phyloP scores from a whole-genome alignment of 1,284 basidiomycete species.

The Cronartium quercuum region DNA sequence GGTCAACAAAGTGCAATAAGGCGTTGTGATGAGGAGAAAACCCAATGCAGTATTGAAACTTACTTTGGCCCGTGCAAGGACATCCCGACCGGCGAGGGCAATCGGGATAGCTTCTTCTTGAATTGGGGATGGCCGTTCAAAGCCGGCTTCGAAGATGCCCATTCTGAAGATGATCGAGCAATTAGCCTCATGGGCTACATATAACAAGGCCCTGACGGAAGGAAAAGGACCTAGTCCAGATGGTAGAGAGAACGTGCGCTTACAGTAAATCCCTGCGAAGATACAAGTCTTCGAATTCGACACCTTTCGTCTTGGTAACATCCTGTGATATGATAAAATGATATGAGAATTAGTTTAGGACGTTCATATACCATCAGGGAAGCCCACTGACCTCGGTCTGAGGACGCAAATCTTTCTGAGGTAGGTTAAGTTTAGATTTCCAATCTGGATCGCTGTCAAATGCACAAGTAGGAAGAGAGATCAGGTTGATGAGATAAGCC shows the following conservation, averaged over 20 bases:
- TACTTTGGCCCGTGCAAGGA: constrained; percentile 64
- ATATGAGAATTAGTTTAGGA: neutral
- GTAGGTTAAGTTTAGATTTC: constrained; percentile 71
- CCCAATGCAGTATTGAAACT: constrained; percentile 45
- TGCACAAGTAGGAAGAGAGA: neutral
- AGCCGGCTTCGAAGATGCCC: constrained; percentile 94
- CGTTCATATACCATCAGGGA: neutral
- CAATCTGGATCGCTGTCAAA: constrained; percentile 51
- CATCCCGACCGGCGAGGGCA: constrained; percentile 60
- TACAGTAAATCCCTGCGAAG: constrained; percentile 41
- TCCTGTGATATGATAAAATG: constrained; percentile 53
- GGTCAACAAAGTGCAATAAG: neutral
- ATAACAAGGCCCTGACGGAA: neutral
- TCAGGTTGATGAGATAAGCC: neutral
- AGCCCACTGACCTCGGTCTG: constrained; percentile 68
- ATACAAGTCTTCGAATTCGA: constrained; percentile 82
- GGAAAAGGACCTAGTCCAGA: neutral
- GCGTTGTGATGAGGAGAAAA: neutral
- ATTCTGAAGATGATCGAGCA: constrained; percentile 61
- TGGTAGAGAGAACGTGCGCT: neutral
- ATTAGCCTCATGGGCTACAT: constrained; percentile 52
- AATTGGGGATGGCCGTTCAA: constrained; percentile 93
- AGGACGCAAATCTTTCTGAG: constrained; percentile 81
- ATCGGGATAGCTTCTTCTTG: constrained; percentile 77
- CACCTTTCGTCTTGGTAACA: constrained; percentile 81